phyloP scores from a whole-genome alignment of 495 filamentous ascomycete genomes.

The Penicillium angulare region DNA sequence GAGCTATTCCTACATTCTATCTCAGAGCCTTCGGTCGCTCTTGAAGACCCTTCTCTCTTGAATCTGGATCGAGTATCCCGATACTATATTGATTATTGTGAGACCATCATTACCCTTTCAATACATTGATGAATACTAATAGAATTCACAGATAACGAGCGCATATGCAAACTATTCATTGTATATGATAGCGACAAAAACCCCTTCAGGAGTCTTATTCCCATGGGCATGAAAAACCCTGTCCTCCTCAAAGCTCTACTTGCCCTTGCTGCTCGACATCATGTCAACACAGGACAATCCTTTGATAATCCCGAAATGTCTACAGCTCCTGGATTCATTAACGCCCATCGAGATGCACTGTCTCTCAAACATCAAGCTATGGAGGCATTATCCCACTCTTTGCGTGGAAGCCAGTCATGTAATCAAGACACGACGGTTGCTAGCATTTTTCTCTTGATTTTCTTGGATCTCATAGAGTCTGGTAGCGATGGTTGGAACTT shows the following conservation, averaged over 20 bases:
- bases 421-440: slow-evolving; percentile 42
- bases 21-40: not conserved
- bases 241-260: slow-evolving; percentile 51
- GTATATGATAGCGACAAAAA: slow-evolving; percentile 53
- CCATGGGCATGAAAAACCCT: slow-evolving; percentile 45
- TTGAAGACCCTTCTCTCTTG: slow-evolving; percentile 39
- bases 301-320: slow-evolving; percentile 18
- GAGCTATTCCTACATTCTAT: not conserved
- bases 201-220: slow-evolving; percentile 52
- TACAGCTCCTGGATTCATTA: slow-evolving; percentile 10
- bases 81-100: slow-evolving; percentile 53
- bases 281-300: slow-evolving; percentile 35
- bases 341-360: slow-evolving; percentile 44
- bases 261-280: slow-evolving; percentile 55
- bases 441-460: slow-evolving; percentile 55
- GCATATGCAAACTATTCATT: slow-evolving; percentile 55
- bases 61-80: slow-evolving; percentile 33
- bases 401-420: slow-evolving; percentile 13
- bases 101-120: slow-evolving; percentile 3
- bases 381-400: slow-evolving; percentile 36
- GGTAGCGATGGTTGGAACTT: slow-evolving; percentile 54
- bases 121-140: not conserved
- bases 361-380: slow-evolving; percentile 52
- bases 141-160: slow-evolving; percentile 39
- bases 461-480: slow-evolving; percentile 56